Evolutionary conservation across 495 filamentous ascomycete genomes (phyloP).

Genomic region (Rostrohypoxylon terebratum): DNA sequence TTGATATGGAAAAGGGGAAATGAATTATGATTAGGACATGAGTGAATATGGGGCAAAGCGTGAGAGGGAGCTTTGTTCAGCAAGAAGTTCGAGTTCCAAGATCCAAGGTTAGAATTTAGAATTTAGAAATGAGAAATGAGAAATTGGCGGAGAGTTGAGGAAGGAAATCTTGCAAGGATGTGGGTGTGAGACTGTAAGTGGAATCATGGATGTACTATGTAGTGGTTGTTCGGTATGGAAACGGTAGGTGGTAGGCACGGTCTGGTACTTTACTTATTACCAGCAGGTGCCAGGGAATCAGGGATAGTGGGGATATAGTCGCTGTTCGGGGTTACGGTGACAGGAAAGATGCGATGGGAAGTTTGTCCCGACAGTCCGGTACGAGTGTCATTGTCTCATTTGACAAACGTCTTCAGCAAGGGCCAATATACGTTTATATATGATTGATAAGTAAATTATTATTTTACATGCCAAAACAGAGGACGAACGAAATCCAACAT

Average conservation of each 20-base stretch:
- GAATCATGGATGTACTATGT: background rate
- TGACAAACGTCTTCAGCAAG: background rate
- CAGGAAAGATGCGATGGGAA: background rate
- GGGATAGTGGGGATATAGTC: no score
- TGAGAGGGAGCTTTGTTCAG: constrained; percentile 3
- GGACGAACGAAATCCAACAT: background rate
- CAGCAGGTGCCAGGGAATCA: no score
- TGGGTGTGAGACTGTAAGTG: no score
- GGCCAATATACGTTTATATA: background rate
- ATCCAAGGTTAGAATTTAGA: background rate
- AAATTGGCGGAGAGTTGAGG: constrained; percentile 3
- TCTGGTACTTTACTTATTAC: background rate
- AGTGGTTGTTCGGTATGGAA: background rate
- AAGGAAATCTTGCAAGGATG: constrained; percentile 4
- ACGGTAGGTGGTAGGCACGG: background rate
- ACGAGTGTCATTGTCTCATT: constrained; percentile 1
- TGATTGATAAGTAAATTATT: constrained; percentile 2
- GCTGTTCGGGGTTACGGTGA: constrained; percentile 26
- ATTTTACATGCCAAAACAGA: background rate
- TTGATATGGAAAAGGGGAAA: constrained; percentile 1
- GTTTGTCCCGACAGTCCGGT: constrained; percentile 4
- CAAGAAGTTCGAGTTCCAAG: constrained; percentile 6
- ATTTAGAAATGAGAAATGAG: background rate
- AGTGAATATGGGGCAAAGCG: background rate
- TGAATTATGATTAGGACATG: background rate